Evolutionary conservation across 148 eudicot species (phyloP).

Genomic region (Dianthus caryophyllus): DNA sequence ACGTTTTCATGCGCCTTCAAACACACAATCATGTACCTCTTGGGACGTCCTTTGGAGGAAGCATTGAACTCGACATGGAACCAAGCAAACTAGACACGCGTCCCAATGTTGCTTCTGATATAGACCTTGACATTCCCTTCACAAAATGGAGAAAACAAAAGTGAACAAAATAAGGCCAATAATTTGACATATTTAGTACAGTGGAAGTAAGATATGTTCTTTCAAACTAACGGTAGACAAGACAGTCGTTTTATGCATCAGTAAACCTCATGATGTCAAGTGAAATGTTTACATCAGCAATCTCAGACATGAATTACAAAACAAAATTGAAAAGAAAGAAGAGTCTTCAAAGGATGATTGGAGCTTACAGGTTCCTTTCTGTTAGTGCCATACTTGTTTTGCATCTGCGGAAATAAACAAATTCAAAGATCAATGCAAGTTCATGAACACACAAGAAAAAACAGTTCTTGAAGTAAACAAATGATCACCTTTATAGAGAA

Average conservation of each 20-base stretch:
- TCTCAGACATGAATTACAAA: too few species aligned
- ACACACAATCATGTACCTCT: slow-evolving; percentile 37
- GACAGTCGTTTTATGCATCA: background rate
- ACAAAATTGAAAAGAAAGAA: background rate
- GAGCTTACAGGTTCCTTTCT: slow-evolving; percentile 70
- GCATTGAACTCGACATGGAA: slow-evolving; percentile 42
- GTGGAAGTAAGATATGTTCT: background rate
- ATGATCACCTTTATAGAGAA: slow-evolving; percentile 68
- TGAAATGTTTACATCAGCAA: background rate
- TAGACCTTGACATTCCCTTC: slow-evolving; percentile 53
- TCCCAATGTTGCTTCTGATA: slow-evolving; percentile 68
- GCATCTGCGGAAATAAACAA: slow-evolving; percentile 57
- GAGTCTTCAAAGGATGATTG: background rate
- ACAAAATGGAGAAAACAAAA: slow-evolving; percentile 12
- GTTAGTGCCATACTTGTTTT: slow-evolving; percentile 69
- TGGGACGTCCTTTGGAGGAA: slow-evolving; percentile 44
- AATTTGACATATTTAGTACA: background rate
- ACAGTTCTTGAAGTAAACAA: background rate
- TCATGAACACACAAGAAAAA: background rate
- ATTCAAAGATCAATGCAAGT: slow-evolving; percentile 17
- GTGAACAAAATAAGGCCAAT: background rate
- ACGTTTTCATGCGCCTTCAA: background rate
- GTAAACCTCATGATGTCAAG: background rate
- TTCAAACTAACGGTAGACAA: background rate
- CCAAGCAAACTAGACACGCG: slow-evolving; percentile 71